phyloP scores from a whole-genome alignment of 441 rosid species.

The Aleurites moluccanus region DNA sequence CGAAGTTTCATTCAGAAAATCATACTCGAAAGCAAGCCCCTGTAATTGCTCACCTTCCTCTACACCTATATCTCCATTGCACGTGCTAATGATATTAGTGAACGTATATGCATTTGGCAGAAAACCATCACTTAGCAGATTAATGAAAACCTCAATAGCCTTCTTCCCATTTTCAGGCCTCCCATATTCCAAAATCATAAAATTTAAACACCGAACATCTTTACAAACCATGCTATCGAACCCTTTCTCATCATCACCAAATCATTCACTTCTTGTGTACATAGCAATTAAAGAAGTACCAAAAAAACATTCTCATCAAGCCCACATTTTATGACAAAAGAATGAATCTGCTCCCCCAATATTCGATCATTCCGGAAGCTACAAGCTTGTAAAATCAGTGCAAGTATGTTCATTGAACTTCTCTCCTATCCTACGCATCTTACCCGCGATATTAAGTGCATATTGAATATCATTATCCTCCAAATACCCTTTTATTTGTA shows the following conservation, averaged over 20 bases:
- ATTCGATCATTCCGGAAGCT: slow-evolving; percentile 20
- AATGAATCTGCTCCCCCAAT: slow-evolving; percentile 36
- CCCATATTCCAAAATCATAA: slow-evolving; percentile 37
- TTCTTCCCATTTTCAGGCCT: slow-evolving; percentile 28
- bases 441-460: slow-evolving; percentile 12
- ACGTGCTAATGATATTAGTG: slow-evolving; percentile 30
- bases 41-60: slow-evolving; percentile 36
- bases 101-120: slow-evolving; percentile 37
- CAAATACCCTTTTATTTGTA: slow-evolving; percentile 31
- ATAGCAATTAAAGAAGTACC: slow-evolving; percentile 37
- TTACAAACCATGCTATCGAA: slow-evolving; percentile 27
- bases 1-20: slow-evolving; percentile 24
- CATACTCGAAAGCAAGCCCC: slow-evolving; percentile 32
- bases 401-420: slow-evolving; percentile 38
- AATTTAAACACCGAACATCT: slow-evolving; percentile 38
- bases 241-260: slow-evolving; percentile 30
- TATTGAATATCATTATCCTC: slow-evolving; percentile 25
- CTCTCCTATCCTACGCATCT: slow-evolving; percentile 30
- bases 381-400: slow-evolving; percentile 35
- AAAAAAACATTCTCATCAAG: slow-evolving; percentile 30
- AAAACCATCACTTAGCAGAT: slow-evolving; percentile 25
- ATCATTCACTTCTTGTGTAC: slow-evolving; percentile 25
- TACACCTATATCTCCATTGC: slow-evolving; percentile 12
- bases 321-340: slow-evolving; percentile 33
- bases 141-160: slow-evolving; percentile 27